Evolutionary conservation across 2,329 filamentous ascomycete genomes (phyloP).

Genomic region (Phaeosphaeria sp.): DNA sequence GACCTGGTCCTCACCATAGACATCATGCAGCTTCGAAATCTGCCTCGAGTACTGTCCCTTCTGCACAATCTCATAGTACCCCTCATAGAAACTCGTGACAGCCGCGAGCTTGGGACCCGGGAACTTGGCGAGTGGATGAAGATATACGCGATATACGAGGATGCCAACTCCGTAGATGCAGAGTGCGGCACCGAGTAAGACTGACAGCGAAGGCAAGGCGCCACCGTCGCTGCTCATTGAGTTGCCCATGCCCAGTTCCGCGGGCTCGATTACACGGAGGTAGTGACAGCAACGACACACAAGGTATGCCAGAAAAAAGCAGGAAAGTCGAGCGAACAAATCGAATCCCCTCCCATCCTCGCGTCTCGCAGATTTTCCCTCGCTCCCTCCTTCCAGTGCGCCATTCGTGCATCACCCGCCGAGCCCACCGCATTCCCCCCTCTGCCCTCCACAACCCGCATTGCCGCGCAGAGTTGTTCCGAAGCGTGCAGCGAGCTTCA

Average conservation of each 20-base stretch:
- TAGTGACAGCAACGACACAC: neutral
- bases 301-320: neutral
- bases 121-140: slow-evolving; percentile 54
- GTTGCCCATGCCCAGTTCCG: slow-evolving; percentile 4
- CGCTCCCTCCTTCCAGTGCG: too few species aligned
- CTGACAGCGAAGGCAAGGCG: slow-evolving; percentile 14
- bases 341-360: neutral
- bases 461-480: neutral
- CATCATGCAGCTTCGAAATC: slow-evolving; percentile 40
- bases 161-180: slow-evolving; percentile 27
- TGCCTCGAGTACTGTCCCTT: slow-evolving; percentile 41
- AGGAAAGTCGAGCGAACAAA: neutral
- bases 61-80: slow-evolving; percentile 42
- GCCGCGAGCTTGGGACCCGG: slow-evolving; percentile 51
- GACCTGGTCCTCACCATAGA: slow-evolving; percentile 31
- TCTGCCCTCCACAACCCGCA: neutral
- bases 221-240: neutral
- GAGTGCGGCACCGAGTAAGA: slow-evolving; percentile 15
- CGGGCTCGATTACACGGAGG: neutral
- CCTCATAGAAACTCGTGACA: slow-evolving; percentile 43
- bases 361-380: neutral
- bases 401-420: too few species aligned
- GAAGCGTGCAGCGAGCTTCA: neutral
- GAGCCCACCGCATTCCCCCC: neutral
- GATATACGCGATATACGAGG: slow-evolving; percentile 49